Base-by-base conservation (phyloP, 768 basidiomycete genomes). In the Lyophyllum atratum region DNA sequence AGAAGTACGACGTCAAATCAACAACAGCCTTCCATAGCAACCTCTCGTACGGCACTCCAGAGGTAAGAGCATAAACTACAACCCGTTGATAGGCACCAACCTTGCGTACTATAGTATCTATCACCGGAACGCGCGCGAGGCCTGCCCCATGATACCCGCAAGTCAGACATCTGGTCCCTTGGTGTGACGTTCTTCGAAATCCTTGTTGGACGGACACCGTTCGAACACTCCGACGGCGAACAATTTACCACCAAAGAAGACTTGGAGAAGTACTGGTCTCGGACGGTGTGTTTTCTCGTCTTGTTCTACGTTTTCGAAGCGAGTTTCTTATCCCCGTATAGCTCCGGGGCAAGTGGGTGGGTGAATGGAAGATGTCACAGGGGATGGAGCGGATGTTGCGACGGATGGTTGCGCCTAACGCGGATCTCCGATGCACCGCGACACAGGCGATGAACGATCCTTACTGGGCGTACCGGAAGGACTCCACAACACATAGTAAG, bases 111-210 rank as follows among this genome's bases (percentile, higher is more conserved):
- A n/a, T 59, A 95, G 89, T 98, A 98, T 72, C 85, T 98, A 7
- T 89, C 92, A 7, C 95, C 96, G 0, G 92, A 95, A 70, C 86
- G 97, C 4, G 94, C 96, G 1, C 83, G 87, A 33, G 94, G 95
- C 8, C 77, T 89, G 44, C 85, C 85, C 7, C 96, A 99, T 64
- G 96, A 99, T 68, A 98, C 96, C 46, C 87, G 96, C 44, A 91
- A 94, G 72, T 89, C 91, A 0, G 96, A 90, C 60, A 76, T 93
- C 44, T 92, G 89, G 87, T 86, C 90, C n/a, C 84, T 92, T 2
- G 89, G 89, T 46, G 77, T 96, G 25, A 93, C 95, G 0, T 91
- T 98, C 70, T 99, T 97, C 69, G 96, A 99, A 71, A 91, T 99
- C 59, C 82, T 98, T 29, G 77, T 88, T 22, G 95, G 95, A 1